These are phyloP conservation scores for Cyberlindnera xylosilytica DNA, from an alignment of 805 yeast species.

Conservation along the genomic window DNA sequence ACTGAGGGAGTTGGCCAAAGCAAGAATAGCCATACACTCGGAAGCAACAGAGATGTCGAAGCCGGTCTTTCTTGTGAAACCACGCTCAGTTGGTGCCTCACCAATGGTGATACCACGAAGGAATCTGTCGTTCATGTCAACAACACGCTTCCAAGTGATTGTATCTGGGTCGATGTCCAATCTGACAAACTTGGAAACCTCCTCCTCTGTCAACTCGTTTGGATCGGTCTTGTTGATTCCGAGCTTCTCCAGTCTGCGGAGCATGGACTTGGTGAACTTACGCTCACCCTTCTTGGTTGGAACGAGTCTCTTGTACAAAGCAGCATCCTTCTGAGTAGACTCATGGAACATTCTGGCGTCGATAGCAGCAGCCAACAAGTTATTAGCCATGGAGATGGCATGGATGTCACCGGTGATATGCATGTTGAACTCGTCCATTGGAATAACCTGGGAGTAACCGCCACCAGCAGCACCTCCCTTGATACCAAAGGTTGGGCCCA, in stretches of 20 bases:
- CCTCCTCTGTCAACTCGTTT: constrained; percentile 68
- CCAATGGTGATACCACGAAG: constrained; percentile 77
- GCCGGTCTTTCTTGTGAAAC: constrained; percentile 68
- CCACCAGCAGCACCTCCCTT: constrained; percentile 94
- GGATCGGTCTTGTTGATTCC: constrained; percentile 72
- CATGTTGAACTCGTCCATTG: constrained; percentile 87
- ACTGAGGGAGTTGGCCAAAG: constrained; percentile 63
- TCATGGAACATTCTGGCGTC: constrained; percentile 88
- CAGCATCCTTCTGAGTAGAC: constrained; percentile 66
- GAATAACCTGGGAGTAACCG: constrained; percentile 83
- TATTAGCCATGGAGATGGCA: constrained; percentile 80
- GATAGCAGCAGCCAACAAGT: constrained; percentile 78
- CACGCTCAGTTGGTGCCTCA: constrained; percentile 79
- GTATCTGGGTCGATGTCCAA: constrained; percentile 76
- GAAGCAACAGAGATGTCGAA: constrained; percentile 85
- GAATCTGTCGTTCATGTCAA: constrained; percentile 80
- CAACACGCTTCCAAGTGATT: constrained; percentile 80
- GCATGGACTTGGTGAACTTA: constrained; percentile 65
- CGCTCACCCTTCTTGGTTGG: constrained; percentile 72
- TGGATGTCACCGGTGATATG: constrained; percentile 85
- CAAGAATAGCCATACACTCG: constrained; percentile 83
- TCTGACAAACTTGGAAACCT: constrained; percentile 59
- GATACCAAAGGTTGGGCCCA: constrained; percentile 88
- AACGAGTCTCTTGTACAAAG: constrained; percentile 70
- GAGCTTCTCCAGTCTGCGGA: constrained; percentile 60